A percentile compares a stretch with the other conserved stretches of the same genome.
Evolutionary conservation across 2,329 filamentous ascomycete genomes (phyloP).

Genomic region (Monilinia laxa): DNA sequence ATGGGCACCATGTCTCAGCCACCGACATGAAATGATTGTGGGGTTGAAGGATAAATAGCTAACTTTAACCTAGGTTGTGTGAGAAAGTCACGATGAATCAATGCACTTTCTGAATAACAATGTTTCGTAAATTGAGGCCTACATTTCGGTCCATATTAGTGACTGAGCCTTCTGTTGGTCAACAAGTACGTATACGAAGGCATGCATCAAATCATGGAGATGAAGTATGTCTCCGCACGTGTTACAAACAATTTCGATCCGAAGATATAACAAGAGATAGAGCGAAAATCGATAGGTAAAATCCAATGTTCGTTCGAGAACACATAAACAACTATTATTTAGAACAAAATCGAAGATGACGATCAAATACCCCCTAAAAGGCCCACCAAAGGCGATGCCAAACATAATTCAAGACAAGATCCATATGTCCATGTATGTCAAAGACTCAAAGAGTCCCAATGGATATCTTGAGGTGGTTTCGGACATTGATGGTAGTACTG

Average conservation of each 20-base stretch:
- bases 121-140: neutral
- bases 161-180: neutral
- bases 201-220: neutral
- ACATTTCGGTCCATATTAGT: neutral
- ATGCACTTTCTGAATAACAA: neutral
- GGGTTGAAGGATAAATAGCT: slow-evolving; percentile 5
- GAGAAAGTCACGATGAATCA: neutral
- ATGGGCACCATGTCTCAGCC: slow-evolving; percentile 11
- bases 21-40: neutral
- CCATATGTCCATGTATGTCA: neutral
- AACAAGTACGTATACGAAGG: neutral
- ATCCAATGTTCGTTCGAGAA: neutral
- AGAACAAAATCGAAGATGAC: neutral
- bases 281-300: neutral
- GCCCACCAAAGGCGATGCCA: neutral
- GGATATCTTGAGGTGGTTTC: neutral
- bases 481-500: neutral
- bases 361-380: neutral
- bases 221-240: neutral
- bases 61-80: neutral
- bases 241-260: neutral
- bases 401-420: neutral
- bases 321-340: neutral
- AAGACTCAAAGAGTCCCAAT: neutral
- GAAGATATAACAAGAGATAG: neutral